phyloP scores from a whole-genome alignment of 768 basidiomycete species.

The Suillus variegatus region DNA sequence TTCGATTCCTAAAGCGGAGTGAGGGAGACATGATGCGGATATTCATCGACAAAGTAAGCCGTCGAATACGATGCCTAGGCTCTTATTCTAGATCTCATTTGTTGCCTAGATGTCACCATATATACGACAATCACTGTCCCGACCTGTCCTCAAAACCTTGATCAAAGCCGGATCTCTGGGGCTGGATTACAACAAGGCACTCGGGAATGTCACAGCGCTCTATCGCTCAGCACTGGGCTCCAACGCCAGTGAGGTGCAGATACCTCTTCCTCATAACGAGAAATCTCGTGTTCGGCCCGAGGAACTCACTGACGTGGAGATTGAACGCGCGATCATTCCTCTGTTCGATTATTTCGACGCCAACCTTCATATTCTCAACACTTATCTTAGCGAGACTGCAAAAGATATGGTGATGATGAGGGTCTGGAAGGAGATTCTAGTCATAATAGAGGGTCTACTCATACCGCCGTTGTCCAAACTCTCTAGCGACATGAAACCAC shows the following conservation, averaged over 20 bases:
- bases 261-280: constrained; percentile 73
- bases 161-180: constrained; percentile 56
- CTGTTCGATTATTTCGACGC: constrained; percentile 97
- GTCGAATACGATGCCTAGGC: background rate
- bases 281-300: constrained; percentile 79
- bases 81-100: background rate
- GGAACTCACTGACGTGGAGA: constrained; percentile 88
- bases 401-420: constrained; percentile 91
- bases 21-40: constrained; percentile 95
- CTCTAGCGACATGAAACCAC: constrained; percentile 85
- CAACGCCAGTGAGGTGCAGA: constrained; percentile 68
- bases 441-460: constrained; percentile 82
- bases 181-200: constrained; percentile 87
- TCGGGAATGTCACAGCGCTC: constrained; percentile 79
- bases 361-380: constrained; percentile 89
- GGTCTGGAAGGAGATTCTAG: constrained; percentile 95
- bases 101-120: constrained; percentile 84
- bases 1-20: constrained; percentile 89
- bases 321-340: constrained; percentile 88
- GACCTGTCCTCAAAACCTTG: constrained; percentile 72
- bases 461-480: constrained; percentile 88
- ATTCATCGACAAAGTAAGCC: constrained; percentile 90
- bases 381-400: constrained; percentile 78
- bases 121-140: constrained; percentile 84
- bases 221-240: constrained; percentile 77